Base-by-base conservation (phyloP, 164 flowering plant species). In the Macadamia integrifolia region DNA sequence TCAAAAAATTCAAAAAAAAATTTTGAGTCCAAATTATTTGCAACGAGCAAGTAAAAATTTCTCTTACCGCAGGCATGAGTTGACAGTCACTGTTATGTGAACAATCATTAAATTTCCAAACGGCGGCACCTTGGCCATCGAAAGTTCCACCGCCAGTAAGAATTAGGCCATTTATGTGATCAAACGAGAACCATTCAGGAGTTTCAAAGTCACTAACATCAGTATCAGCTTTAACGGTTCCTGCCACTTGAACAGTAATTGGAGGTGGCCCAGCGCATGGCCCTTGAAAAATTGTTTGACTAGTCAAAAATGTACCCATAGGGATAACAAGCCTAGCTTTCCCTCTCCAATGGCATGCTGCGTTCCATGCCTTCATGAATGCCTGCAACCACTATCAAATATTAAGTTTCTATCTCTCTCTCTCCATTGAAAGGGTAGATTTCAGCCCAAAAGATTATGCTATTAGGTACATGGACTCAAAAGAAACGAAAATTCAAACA, bases 91-190 rank as follows among this genome's bases (percentile, higher is more conserved):
- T 6, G 14, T 75, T 79, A 0, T 8, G 29, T 1, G 60, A 6
- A 62, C 84, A 77, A 58, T 82, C 76, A 48, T 77, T 77, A 53
- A 67, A 74, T 9, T 63, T 7, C 90, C 91, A 87, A 0, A 65
- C 72, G 1, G 42, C 1, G 0, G 13, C 62, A n/a, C 91, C 91
- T 69, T 79, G 83, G 35, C 85, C 88, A 65, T 87, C 76, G 4
- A 87, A 40, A 9, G 78, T 79, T 32, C 91, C 91, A 1, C 70
- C 58, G 1, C 91, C 91, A 1, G 72, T 75, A 14, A 87, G 42
- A 0, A 76, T 40, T 28, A 87, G 28, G 53, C 87, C 87, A 18
- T 70, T 42, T 28, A 85, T 48, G 18, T 15, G 5, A 9, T 80
- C 75, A 44, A 87, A 79, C 2, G 42, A 9, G 57, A 86, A 32